Evolutionary conservation across 345 rosid genomes (phyloP).

Genomic region (Luvunga scandens): DNA sequence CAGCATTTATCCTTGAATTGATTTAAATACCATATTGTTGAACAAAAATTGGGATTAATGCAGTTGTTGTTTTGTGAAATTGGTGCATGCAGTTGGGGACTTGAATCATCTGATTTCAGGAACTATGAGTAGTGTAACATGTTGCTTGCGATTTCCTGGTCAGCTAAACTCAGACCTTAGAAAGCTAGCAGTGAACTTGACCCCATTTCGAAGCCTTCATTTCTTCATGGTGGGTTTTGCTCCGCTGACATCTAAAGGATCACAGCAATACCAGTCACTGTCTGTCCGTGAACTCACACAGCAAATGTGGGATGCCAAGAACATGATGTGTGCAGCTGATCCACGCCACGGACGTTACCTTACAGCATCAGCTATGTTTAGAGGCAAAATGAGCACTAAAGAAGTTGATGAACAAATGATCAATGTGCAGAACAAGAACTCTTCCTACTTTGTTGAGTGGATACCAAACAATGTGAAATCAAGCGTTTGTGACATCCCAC

Average conservation of each 20-base stretch:
- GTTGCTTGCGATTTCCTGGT: conserved; percentile 29
- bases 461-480: conserved; percentile 30
- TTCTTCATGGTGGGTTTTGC: conserved; percentile 35
- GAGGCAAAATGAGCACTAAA: conserved; percentile 49
- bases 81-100: conserved; percentile 19
- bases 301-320: conserved; percentile 39
- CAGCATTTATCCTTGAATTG: no score
- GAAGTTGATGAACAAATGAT: conserved; percentile 32
- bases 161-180: conserved; percentile 30
- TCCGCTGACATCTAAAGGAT: conserved; percentile 39
- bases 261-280: conserved; percentile 34
- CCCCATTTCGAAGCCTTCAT: conserved; percentile 29
- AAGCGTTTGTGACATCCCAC: conserved; percentile 32
- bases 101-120: conserved; percentile 28
- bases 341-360: conserved; percentile 35
- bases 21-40: no score
- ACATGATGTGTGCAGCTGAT: conserved; percentile 33
- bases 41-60: no score
- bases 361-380: conserved; percentile 34
- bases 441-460: conserved; percentile 23
- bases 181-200: conserved; percentile 25
- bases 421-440: conserved; percentile 29
- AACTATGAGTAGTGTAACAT: conserved; percentile 30
- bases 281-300: conserved; percentile 28
- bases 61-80: no score